Base-by-base conservation (phyloP, 1,139 yeast genomes). In the Hansenula sp. region DNA sequence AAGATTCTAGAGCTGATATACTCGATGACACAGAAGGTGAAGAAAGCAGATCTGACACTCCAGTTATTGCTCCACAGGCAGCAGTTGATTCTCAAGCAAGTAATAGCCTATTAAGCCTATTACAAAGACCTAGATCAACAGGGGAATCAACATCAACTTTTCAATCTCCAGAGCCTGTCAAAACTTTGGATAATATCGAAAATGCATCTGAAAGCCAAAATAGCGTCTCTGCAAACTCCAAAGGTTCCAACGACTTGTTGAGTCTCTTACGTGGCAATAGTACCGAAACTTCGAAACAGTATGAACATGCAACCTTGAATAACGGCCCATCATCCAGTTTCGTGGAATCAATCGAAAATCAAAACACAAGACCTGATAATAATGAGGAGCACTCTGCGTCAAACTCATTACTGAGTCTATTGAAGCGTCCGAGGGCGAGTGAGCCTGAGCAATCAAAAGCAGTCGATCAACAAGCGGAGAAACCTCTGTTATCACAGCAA, bases 151-250 rank as follows among this genome's bases (percentile, higher is more conserved):
- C 25, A 6, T 9, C 25, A 5, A 21, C 37, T 10, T 15, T 41
- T 13, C 15, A 21, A 19, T 8, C 33, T 8, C 21, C 41, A 29
- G 16, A 16, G 17, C 15, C 38, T 9, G 12, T 21, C 21, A 24
- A 18, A 46, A 10, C 47, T 46, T 33, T 47, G 43, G 25, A 51
- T 45, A 42, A 36, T 47, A 17, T 38, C 47, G 48, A 42, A 41
- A 9, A 44, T 44, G 47, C 15, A 43, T 25, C 40, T 38, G 17
- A 50, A 37, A 13, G n/a, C 30, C 32, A 43, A 41, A 21, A 19
- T 37, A 38, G 37, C 24, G 5, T 9, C 25, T 34, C 13, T 17
- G 15, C 21, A 28, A 17, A 21, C 25, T 33, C 38, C 5, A 44
- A 47, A 21, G n/a, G 29, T n/a, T 21, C 36, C 6, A 35, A 27